Evolutionary conservation across 306 rosid genomes (phyloP).

Genomic region (Castanopsis chinensis): DNA sequence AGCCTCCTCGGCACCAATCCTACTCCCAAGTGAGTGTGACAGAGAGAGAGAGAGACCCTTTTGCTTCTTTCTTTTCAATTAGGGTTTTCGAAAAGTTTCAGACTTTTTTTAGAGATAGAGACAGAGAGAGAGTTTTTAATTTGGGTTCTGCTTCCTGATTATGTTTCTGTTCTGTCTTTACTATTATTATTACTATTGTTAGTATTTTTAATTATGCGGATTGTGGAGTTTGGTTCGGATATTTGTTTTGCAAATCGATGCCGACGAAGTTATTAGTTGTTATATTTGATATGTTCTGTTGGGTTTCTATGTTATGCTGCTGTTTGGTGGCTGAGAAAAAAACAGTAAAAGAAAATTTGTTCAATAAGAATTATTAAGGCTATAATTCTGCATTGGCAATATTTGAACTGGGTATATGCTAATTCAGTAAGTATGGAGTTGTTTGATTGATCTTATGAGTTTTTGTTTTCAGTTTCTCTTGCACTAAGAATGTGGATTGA

Average conservation of each 20-base stretch:
- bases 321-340: background rate
- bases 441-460: background rate
- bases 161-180: too few species aligned
- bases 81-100: background rate
- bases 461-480: background rate
- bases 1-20: slow-evolving; percentile 74
- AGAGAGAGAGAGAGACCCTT: too few species aligned
- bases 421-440: background rate
- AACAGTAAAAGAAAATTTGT: background rate
- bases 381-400: background rate
- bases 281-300: background rate
- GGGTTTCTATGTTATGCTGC: background rate
- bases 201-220: too few species aligned
- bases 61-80: too few species aligned
- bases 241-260: too few species aligned
- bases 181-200: too few species aligned
- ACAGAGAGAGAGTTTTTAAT: background rate
- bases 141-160: background rate
- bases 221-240: too few species aligned
- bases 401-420: background rate
- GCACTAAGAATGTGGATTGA: background rate
- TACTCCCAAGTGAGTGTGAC: too few species aligned
- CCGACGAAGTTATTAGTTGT: too few species aligned
- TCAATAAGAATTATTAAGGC: background rate
- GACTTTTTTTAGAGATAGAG: background rate